These are phyloP conservation scores for Amborella trichopoda DNA, from an alignment of 164 flowering plant species.

Conservation along the genomic window DNA sequence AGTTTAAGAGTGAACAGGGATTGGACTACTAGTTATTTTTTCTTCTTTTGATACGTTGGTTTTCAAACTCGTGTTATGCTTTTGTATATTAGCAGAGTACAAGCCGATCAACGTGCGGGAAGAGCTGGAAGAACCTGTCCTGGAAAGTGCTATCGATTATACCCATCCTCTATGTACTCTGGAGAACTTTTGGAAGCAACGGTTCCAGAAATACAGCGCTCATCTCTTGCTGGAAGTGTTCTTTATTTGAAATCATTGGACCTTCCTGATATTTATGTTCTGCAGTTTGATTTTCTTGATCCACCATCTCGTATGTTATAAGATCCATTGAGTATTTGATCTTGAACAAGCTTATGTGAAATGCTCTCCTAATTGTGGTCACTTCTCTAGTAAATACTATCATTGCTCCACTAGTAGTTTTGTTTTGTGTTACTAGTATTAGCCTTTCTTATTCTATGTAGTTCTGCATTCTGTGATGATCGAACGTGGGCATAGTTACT, in stretches of 20 bases:
- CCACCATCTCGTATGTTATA: constrained; percentile 70
- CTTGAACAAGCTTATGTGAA: too few species aligned
- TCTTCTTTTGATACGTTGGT: too few species aligned
- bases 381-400: too few species aligned
- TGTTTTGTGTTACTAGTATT: too few species aligned
- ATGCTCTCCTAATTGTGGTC: too few species aligned
- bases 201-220: constrained; percentile 85
- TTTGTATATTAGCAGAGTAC: constrained; percentile 51
- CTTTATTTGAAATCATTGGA: constrained; percentile 90
- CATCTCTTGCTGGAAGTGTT: constrained; percentile 94
- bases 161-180: constrained; percentile 54
- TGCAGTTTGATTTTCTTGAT: constrained; percentile 92
- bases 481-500: constrained; percentile 10
- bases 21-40: too few species aligned
- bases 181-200: constrained; percentile 82
- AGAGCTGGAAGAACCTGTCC: constrained; percentile 96
- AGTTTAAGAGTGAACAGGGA: too few species aligned
- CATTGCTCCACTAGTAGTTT: too few species aligned
- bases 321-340: too few species aligned
- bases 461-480: background rate
- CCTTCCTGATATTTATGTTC: constrained; percentile 82
- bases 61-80: too few species aligned
- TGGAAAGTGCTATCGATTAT: constrained; percentile 93
- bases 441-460: background rate
- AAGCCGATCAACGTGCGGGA: constrained; percentile 96